These are phyloP conservation scores for Maudiozyma serrabonitensis DNA, from an alignment of 805 yeast species.

Conservation along the genomic window DNA sequence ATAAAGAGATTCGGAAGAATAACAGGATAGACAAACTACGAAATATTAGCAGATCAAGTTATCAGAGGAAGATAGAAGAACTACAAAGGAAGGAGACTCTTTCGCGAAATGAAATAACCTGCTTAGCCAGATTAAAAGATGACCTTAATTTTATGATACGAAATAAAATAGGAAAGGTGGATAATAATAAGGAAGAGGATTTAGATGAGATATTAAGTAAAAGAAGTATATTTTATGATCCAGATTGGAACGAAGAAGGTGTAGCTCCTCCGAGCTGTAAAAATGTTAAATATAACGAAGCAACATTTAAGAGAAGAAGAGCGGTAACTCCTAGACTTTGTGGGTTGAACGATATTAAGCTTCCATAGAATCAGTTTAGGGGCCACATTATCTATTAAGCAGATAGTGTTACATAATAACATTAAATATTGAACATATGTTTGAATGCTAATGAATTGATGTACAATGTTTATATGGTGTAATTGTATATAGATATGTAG, in stretches of 20 bases:
- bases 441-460: background rate
- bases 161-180: constrained; percentile 7
- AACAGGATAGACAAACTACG: constrained; percentile 19
- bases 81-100: constrained; percentile 21
- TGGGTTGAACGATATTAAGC: constrained; percentile 1
- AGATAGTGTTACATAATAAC: no score
- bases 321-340: constrained; percentile 3
- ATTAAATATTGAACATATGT: no score
- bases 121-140: constrained; percentile 27
- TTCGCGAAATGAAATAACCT: constrained; percentile 28
- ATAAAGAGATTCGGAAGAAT: constrained; percentile 14
- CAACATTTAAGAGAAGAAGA: constrained; percentile 25
- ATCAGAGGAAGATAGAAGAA: constrained; percentile 14
- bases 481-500: no score
- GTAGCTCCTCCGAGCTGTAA: constrained; percentile 34
- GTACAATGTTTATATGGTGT: background rate
- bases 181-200: background rate
- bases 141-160: constrained; percentile 35
- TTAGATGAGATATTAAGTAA: constrained; percentile 31
- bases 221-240: constrained; percentile 50
- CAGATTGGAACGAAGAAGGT: constrained; percentile 58
- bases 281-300: constrained; percentile 22
- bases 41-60: constrained; percentile 16
- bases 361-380: background rate
- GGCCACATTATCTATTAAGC: background rate